These are phyloP conservation scores for Dipteronia sinensis DNA, from an alignment of 345 rosid genomes.

Conservation along the genomic window DNA sequence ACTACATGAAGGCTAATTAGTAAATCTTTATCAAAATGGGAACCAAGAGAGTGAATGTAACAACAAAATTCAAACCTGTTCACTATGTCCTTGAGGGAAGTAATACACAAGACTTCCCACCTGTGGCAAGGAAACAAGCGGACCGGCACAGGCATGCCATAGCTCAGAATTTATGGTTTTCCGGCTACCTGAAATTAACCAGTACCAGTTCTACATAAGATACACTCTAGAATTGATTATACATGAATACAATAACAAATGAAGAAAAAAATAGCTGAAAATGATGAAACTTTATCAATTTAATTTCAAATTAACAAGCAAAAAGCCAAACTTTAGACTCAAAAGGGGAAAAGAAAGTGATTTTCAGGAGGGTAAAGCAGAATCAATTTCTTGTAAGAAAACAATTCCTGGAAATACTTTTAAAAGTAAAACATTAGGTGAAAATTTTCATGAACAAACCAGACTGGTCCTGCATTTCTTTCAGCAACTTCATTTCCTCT, in stretches of 20 bases:
- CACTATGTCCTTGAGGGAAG: constrained; percentile 98
- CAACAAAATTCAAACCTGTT: constrained; percentile 69
- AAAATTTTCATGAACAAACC: constrained; percentile 46
- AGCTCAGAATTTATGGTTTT: constrained; percentile 83
- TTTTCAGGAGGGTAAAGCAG: neutral
- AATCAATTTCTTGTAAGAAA: neutral
- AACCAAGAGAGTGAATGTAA: neutral
- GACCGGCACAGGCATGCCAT: constrained; percentile 99
- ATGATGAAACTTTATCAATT: constrained; percentile 13
- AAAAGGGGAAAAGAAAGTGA: neutral
- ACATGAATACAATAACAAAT: neutral
- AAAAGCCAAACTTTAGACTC: constrained; percentile 11
- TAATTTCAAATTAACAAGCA: constrained; percentile 6
- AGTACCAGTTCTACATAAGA: constrained; percentile 7
- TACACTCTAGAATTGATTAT: constrained; percentile 10
- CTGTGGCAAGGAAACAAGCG: constrained; percentile 91
- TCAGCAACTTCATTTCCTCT: constrained; percentile 91
- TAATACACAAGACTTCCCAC: constrained; percentile 92
- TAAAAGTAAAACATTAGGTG: neutral
- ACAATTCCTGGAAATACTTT: neutral
- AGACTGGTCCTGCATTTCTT: constrained; percentile 84
- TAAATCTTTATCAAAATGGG: neutral
- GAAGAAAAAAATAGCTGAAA: neutral
- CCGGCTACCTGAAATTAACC: constrained; percentile 54
- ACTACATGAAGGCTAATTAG: neutral